phyloP scores from a whole-genome alignment of 345 rosid genomes.

The Populus davidiana region DNA sequence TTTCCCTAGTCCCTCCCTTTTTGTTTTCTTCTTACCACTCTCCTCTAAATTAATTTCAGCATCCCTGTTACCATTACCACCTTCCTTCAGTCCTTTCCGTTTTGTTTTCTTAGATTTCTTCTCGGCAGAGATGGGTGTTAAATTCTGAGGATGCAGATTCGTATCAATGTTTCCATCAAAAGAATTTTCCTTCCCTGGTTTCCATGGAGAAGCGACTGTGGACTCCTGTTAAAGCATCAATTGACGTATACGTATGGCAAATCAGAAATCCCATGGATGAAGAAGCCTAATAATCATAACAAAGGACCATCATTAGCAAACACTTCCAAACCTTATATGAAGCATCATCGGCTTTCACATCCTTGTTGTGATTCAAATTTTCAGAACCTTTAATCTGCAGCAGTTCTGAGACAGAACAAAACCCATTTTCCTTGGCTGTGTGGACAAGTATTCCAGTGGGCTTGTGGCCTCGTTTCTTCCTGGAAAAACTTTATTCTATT shows the following conservation, averaged over 20 bases:
- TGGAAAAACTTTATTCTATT: slow-evolving; percentile 20
- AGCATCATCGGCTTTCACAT: slow-evolving; percentile 11
- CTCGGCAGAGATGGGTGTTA: slow-evolving; percentile 12
- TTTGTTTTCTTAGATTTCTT: slow-evolving; percentile 40
- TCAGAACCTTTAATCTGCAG: slow-evolving; percentile 44
- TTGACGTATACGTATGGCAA: neutral
- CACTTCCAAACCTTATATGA: slow-evolving; percentile 26
- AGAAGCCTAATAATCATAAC: neutral
- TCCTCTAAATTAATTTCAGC: slow-evolving; percentile 25
- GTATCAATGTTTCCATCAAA: slow-evolving; percentile 34
- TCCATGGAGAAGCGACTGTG: slow-evolving; percentile 29
- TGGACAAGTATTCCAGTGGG: slow-evolving; percentile 70
- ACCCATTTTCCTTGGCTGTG: slow-evolving; percentile 63
- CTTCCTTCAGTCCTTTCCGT: slow-evolving; percentile 43
- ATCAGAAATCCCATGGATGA: slow-evolving; percentile 2
- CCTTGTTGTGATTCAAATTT: slow-evolving; percentile 23
- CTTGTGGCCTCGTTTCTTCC: slow-evolving; percentile 69
- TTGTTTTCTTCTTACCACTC: slow-evolving; percentile 28
- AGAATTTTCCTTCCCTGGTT: slow-evolving; percentile 59
- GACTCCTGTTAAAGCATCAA: slow-evolving; percentile 36
- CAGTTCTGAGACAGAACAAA: slow-evolving; percentile 67
- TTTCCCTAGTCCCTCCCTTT: slow-evolving; percentile 34
- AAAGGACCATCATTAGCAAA: neutral
- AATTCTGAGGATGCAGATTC: slow-evolving; percentile 14
- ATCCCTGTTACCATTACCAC: slow-evolving; percentile 18